Evolutionary conservation across 805 yeast genomes (phyloP), one percentile per base, ranked within the genome.

Genomic region (Kodamaea jinghongensis): DNA sequence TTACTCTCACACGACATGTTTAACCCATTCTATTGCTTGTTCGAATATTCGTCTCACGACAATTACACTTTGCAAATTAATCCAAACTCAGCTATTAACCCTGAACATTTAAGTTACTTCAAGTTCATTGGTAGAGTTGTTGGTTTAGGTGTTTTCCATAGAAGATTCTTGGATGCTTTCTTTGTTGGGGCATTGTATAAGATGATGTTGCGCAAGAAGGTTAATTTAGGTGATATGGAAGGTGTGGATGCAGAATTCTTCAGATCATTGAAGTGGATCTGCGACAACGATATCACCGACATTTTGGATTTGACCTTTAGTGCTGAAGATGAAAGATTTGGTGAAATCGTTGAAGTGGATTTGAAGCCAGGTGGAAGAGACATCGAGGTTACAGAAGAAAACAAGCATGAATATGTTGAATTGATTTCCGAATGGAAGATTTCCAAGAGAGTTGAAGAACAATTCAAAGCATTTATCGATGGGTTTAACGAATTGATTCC

Each of bases 401-500:
- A 89, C 67, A 93, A 93, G 69, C 86, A 81, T 54, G 98, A 93
- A 65, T 93, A 89, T 59, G 96, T 93, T 30, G 97, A 93, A 66
- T 74, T 89, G 49, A 86, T 89, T 46, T 84, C 96, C 2, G 96
- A 93, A 66, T 93, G 97, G 96, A 87, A 85, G 70, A 91, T 93
- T 56, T 81, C 83, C 52, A 86, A 80, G 65, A 84, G 97, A 54
- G 95, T 93, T 34, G 91, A 88, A 58, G 95, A 87, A 60, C 99
- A 93, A 66, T 91, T 93, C 67, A 83, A 86, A 62, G 96, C 98
- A 28, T 93, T 93, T 56, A 83, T 89, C 76, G 90, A 88, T 59
- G 99, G 99, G 13, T 93, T 93, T 76, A 89, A 91, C 63, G 99
- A 93, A 64, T 76, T 93, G 56, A 88, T 93, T 47, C 99, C 99